Base-by-base conservation (phyloP, 2,329 filamentous ascomycete species). In the Fusarium mundagurra region DNA sequence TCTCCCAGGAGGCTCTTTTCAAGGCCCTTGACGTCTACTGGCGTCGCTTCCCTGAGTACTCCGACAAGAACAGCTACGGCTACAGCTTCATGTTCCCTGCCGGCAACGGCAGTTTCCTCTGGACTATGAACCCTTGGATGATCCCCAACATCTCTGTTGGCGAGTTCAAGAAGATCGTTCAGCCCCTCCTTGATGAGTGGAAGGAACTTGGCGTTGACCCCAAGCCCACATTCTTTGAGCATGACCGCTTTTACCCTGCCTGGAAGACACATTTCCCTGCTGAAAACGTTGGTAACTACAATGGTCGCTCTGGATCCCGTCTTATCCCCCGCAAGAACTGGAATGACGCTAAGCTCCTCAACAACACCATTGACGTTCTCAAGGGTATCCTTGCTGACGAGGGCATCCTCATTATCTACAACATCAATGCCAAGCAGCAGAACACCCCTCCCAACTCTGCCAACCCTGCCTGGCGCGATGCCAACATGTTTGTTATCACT, bases 391-490 rank as follows among this genome's bases (percentile, higher is more conserved):
- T 61, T 6, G 20, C 61, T 4, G 72, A 73, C 5, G 72, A 68
- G 18, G 72, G 57, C 17, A 9, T 73, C 7, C 27, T 74, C 12
- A 48, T 74, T 12, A 54, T 72, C 18, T 74, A 72, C 31, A 74
- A 74, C n/a, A 74, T 74, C 64, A 74, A 72, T 27, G 77, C 73
- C 4, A 73, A 68, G 17, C 64, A 69, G 39, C 68, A 59, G 8
- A 78, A 72, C 13, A 79, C 76, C 31, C 73, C 82, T 31, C 76
- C 83, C 65, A 83, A 80, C 65, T 82, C 84, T 2, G 72, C 84
- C 9, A 84, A 84, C 67, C 83, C 84, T 2, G 83, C 83, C 4
- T 86, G 84, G 82, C 79, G 84, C 34, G 80, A 81, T 29, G 79
- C 84, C 16, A 67, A 82, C n/a, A 75, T 78, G n/a, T 83, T 84